These are phyloP conservation scores for Colletotrichum godetiae DNA, from an alignment of 2,329 filamentous ascomycete genomes.

Conservation along the genomic window DNA sequence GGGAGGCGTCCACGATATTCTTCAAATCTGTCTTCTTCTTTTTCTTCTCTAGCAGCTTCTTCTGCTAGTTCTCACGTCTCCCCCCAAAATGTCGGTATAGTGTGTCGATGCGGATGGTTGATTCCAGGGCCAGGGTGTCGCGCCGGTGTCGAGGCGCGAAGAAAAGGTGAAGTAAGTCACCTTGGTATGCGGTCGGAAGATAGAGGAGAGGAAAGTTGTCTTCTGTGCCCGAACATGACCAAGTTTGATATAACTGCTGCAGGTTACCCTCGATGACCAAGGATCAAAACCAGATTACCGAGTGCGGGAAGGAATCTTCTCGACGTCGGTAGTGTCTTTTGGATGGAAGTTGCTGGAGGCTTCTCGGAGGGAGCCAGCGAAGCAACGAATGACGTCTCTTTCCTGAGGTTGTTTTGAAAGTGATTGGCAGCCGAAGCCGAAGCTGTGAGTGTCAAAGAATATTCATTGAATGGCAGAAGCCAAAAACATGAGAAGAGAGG, in stretches of 20 bases:
- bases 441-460: slow-evolving; percentile 25
- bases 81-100: slow-evolving; percentile 21
- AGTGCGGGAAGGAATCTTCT: slow-evolving; percentile 38
- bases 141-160: slow-evolving; percentile 60
- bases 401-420: not conserved
- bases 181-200: slow-evolving; percentile 71
- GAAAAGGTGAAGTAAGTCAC: slow-evolving; percentile 65
- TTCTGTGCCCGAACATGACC: slow-evolving; percentile 68
- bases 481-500: slow-evolving; percentile 47
- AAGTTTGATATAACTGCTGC: slow-evolving; percentile 47
- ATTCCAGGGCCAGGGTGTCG: slow-evolving; percentile 44
- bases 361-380: slow-evolving; percentile 42
- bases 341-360: slow-evolving; percentile 42
- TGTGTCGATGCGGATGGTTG: slow-evolving; percentile 36
- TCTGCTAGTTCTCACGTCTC: slow-evolving; percentile 28
- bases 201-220: slow-evolving; percentile 64
- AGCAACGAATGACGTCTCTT: not conserved
- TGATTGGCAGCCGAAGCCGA: slow-evolving; percentile 40
- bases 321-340: slow-evolving; percentile 40
- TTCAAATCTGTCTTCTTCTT: slow-evolving; percentile 14
- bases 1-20: slow-evolving; percentile 41
- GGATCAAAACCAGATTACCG: slow-evolving; percentile 43
- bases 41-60: slow-evolving; percentile 33
- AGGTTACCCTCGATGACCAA: slow-evolving; percentile 47
- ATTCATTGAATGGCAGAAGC: slow-evolving; percentile 50